Evolutionary conservation across 306 rosid species (phyloP), one percentile per base, ranked within the genome.

Genomic region (Lathyrus tuberosus): DNA sequence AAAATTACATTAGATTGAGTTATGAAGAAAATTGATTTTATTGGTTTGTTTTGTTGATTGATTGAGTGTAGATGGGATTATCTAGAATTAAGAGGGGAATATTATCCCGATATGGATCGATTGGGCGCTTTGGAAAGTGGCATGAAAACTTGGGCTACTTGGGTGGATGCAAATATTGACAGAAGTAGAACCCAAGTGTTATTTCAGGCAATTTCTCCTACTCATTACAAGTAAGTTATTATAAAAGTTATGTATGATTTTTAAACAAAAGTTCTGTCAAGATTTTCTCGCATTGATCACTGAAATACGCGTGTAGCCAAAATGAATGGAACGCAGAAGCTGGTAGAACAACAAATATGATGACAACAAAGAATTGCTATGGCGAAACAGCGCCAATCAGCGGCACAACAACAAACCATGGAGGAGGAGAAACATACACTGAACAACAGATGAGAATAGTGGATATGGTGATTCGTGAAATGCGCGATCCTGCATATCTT

Each of bases 51-150:
- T 48, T 24, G 74, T 13, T 64, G 69, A 64, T 42, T 42, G 78
- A 53, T 63, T 72, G 74, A 68, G 48, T 80, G 84, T 82, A 95
- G 99, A 82, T 95, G 99, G 99, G 97, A 95, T 79, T 95, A 95
- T 68, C 78, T 95, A 62, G 96, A 87, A 79, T 81, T 86, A 28
- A 86, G 84, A 56, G 95, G 96, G 31, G 79, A 83, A 61, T 87
- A 81, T 63, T 89, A 88, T 63, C 80, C 66, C 59, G 96, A 89
- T 30, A 87, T 89, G 96, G 96, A 95, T 79, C 85, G 96, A 6
- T 77, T 84, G 77, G 87, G 75, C 73, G 96, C 97, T n/a, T 70
- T 95, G 86, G 97, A 91, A 57, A 86, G 44, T 35, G 99, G 96
- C 54, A 56, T 95, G 12, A 86, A 67, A 79, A 95, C 99, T 48